Percentiles rank a stretch among this genome's conserved stretches.
These are phyloP conservation scores for Septoria petroselini DNA, from an alignment of 2,329 filamentous ascomycete species.

Conservation along the genomic window DNA sequence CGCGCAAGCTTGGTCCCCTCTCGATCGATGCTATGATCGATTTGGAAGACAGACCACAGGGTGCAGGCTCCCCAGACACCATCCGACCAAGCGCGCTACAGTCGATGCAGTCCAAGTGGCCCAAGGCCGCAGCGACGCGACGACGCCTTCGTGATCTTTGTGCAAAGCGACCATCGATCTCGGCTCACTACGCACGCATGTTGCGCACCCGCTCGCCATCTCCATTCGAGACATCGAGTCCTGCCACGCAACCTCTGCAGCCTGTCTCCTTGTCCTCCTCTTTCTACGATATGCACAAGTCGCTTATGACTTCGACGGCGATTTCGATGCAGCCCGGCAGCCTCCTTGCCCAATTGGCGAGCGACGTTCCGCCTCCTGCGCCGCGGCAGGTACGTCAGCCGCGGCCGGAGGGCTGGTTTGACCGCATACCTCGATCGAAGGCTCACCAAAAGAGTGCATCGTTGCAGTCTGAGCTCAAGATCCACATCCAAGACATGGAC, in stretches of 20 bases:
- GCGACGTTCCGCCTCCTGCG: conserved; percentile 29
- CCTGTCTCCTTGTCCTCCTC: conserved; percentile 25
- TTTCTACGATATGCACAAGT: conserved; percentile 52
- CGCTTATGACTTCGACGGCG: conserved; percentile 52
- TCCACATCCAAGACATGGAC: conserved; percentile 32
- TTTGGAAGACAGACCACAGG: conserved; percentile 25
- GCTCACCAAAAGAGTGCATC: conserved; percentile 53
- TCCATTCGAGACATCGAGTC: conserved; percentile 47
- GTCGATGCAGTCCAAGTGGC: conserved; percentile 48
- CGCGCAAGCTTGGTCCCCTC: conserved; percentile 38
- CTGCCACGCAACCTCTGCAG: conserved; percentile 34
- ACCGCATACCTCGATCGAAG: conserved; percentile 44
- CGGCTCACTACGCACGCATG: conserved; percentile 63
- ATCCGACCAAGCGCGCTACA: conserved; percentile 40
- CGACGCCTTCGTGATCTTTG: conserved; percentile 58
- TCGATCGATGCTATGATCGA: conserved; percentile 31
- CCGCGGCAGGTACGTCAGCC: conserved; percentile 23
- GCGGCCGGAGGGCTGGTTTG: conserved; percentile 43
- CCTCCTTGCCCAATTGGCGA: conserved; percentile 47
- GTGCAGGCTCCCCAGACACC: conserved; percentile 45
- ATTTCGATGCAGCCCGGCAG: conserved; percentile 51
- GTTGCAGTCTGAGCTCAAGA: conserved; percentile 47
- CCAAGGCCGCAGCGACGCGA: conserved; percentile 58
- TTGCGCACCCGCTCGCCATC: conserved; percentile 60
- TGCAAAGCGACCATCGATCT: conserved; percentile 59